Conservation (phyloP, 2,329 filamentous ascomycete genomes). For the Trichoderma sp. region DNA sequence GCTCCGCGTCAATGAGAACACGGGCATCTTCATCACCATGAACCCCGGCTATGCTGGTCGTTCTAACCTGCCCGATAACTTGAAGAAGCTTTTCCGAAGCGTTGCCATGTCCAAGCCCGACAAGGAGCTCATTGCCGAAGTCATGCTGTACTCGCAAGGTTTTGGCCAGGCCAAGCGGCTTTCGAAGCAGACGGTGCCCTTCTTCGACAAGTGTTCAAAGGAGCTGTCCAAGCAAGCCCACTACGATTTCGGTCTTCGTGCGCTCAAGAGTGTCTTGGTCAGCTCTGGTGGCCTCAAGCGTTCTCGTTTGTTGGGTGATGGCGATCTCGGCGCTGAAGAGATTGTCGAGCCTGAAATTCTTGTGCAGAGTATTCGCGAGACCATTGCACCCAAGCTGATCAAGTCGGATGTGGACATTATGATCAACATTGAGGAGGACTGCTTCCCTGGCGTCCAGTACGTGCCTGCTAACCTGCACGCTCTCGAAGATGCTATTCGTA, state of each 20-base stretch:
- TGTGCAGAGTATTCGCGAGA: constrained; percentile 96
- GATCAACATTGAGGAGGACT: constrained; percentile 74
- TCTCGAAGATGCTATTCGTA: constrained; percentile 76
- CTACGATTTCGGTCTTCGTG: constrained; percentile 97
- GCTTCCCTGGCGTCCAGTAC: constrained; percentile 92
- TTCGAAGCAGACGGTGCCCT: constrained; percentile 93
- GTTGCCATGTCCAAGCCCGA: constrained; percentile 99
- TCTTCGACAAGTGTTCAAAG: constrained; percentile 87
- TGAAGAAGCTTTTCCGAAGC: constrained; percentile 99
- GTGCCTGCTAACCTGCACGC: constrained; percentile 81
- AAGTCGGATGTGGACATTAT: constrained; percentile 88
- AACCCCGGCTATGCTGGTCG: constrained; percentile 98
- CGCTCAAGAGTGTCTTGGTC: constrained; percentile 95
- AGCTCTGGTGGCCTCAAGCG: constrained; percentile 97
- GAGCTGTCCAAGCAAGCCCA: constrained; percentile 93
- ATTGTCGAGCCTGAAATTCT: constrained; percentile 94
- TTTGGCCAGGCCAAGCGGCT: constrained; percentile 95
- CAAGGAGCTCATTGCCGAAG: constrained; percentile 98
- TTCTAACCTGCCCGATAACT: constrained; percentile 95
- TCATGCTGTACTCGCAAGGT: constrained; percentile 99
- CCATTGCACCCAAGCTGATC: constrained; percentile 95
- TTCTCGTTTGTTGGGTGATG: constrained; percentile 66
- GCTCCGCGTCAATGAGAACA: constrained; percentile 84
- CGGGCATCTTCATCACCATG: constrained; percentile 99
- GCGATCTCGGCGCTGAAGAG: constrained; percentile 62